phyloP scores from a whole-genome alignment of 2,329 filamentous ascomycete species.

The Fusarium longipes region DNA sequence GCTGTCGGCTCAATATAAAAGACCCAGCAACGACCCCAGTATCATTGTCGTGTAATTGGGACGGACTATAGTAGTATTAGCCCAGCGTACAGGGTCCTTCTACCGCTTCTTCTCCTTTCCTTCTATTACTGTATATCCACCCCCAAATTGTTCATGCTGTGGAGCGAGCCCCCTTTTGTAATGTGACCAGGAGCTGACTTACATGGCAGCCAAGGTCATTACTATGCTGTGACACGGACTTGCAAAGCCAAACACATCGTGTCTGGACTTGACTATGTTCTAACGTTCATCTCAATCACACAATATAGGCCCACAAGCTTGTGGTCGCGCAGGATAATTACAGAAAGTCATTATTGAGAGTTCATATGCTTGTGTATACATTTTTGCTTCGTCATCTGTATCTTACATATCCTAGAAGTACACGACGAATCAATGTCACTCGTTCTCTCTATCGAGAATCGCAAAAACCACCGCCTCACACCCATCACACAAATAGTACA shows the following conservation, averaged over 20 bases:
- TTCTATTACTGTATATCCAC: not conserved
- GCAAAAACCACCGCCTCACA: constrained; percentile 1
- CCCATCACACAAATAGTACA: constrained; percentile 27
- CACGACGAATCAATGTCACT: constrained; percentile 35
- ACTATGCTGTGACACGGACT: not conserved
- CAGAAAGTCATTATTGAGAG: not conserved
- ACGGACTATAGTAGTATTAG: constrained; percentile 10
- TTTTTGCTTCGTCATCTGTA: constrained; percentile 35
- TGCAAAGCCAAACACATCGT: not conserved
- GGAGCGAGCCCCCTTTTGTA: constrained; percentile 12
- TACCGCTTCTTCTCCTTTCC: constrained; percentile 11
- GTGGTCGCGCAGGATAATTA: not conserved
- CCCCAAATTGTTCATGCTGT: constrained; percentile 3
- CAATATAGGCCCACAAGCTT: not conserved
- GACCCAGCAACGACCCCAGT: constrained; percentile 29
- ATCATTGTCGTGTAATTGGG: constrained; percentile 29
- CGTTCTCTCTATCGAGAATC: constrained; percentile 5
- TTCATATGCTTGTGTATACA: constrained; percentile 14
- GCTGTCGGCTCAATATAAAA: constrained; percentile 28
- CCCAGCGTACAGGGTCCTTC: constrained; percentile 27
- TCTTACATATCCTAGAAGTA: constrained; percentile 47
- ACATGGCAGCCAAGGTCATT: not conserved
- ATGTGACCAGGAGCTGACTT: constrained; percentile 11
- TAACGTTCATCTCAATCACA: not conserved
- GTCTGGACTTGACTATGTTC: not conserved